phyloP scores from a whole-genome alignment of 2,329 filamentous ascomycete genomes.

The Lachnellula subtilissima region DNA sequence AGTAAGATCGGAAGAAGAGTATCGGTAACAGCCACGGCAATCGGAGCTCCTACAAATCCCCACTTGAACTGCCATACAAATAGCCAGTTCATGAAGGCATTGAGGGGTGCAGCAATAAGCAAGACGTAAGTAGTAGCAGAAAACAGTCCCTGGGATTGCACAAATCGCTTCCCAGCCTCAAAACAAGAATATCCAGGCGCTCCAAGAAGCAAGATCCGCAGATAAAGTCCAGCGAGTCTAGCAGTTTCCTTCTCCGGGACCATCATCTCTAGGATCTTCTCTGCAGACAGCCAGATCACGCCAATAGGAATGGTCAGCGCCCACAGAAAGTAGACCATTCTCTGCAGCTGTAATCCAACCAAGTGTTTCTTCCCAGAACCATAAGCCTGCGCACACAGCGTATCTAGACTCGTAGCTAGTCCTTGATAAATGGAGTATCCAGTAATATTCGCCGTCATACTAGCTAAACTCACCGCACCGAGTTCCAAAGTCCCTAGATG shows the following conservation, averaged over 20 bases:
- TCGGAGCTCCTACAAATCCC: constrained; percentile 75
- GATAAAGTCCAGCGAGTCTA: constrained; percentile 65
- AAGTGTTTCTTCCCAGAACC: constrained; percentile 86
- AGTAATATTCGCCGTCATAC: constrained; percentile 77
- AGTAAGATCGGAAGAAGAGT: constrained; percentile 69
- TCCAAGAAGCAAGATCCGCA: constrained; percentile 64
- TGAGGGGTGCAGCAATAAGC: constrained; percentile 69
- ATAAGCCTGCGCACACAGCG: constrained; percentile 88
- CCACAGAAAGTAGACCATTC: constrained; percentile 76
- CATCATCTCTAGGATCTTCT: constrained; percentile 58
- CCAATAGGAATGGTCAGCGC: constrained; percentile 67
- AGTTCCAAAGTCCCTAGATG: constrained; percentile 67
- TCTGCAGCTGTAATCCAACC: constrained; percentile 77
- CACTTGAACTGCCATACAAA: constrained; percentile 67
- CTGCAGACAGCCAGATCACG: constrained; percentile 65
- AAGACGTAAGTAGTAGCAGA: constrained; percentile 75
- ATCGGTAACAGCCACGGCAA: constrained; percentile 71
- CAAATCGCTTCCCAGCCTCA: constrained; percentile 72
- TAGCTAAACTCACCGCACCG: constrained; percentile 62
- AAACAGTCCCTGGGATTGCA: constrained; percentile 79
- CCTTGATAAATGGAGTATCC: constrained; percentile 76
- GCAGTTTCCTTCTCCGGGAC: constrained; percentile 70
- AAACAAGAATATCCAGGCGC: constrained; percentile 73
- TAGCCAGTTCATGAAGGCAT: constrained; percentile 72
- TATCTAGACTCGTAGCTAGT: constrained; percentile 86